Evolutionary conservation across 345 rosid genomes (phyloP).

Genomic region (Eucalyptus curtisii): DNA sequence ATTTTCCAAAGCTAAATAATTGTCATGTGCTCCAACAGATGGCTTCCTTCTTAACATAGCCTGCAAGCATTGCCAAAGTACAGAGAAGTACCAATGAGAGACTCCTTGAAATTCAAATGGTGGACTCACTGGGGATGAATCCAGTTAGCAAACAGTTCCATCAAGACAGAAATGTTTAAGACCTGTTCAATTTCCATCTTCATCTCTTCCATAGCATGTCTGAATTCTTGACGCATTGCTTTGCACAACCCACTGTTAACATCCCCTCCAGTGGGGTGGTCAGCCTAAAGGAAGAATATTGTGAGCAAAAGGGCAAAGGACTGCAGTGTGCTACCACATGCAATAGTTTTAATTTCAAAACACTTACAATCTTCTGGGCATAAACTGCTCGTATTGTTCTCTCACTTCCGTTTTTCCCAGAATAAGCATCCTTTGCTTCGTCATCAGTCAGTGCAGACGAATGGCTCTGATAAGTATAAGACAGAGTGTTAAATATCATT

Average conservation of each 20-base stretch:
- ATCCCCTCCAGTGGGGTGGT: conserved; percentile 36
- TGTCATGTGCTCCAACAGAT: conserved; percentile 13
- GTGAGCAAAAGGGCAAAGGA: neutral
- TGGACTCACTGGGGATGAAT: neutral
- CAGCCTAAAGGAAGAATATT: conserved; percentile 13
- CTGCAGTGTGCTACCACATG: neutral
- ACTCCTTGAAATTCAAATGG: neutral
- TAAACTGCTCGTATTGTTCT: conserved; percentile 60
- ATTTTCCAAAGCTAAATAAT: conserved; percentile 17
- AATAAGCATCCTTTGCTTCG: conserved; percentile 45
- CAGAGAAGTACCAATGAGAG: neutral
- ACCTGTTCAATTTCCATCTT: conserved; percentile 55
- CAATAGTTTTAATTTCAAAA: neutral
- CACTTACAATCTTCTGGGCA: conserved; percentile 63
- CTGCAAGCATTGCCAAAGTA: conserved; percentile 23
- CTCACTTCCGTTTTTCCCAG: conserved; percentile 36
- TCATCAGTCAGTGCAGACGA: conserved; percentile 89
- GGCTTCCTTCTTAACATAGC: conserved; percentile 24
- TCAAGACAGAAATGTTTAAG: neutral
- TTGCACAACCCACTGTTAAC: conserved; percentile 36
- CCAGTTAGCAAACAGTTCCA: neutral
- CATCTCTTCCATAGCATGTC: conserved; percentile 65
- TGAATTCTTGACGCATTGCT: conserved; percentile 56
- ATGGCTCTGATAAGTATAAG: conserved; percentile 48
- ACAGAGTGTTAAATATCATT: neutral